Conservation (phyloP, 2,329 filamentous ascomycete genomes). For the Niveomyces coronatus region DNA sequence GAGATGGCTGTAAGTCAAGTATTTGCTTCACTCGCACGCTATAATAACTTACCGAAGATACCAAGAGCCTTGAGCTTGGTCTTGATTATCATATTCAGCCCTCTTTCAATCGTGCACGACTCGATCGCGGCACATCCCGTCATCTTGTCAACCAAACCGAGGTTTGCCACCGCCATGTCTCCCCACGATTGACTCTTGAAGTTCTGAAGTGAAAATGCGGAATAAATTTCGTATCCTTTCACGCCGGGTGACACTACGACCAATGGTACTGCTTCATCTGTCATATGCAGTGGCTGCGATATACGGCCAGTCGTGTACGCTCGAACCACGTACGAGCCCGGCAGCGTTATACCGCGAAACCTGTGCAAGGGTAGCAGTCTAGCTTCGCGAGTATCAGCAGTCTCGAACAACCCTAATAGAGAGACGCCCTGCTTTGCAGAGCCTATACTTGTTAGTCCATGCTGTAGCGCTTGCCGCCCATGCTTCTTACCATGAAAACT, state of each 20-base stretch:
- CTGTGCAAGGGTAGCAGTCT: not conserved
- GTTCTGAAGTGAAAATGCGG: conserved; percentile 54
- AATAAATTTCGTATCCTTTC: conserved; percentile 71
- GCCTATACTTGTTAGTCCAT: too few relatives aligned
- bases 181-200: conserved; percentile 35
- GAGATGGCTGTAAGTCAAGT: not conserved
- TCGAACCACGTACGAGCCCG: conserved; percentile 2
- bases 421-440: conserved; percentile 53
- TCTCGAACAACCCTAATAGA: conserved; percentile 26
- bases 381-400: not conserved
- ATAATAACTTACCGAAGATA: conserved; percentile 46
- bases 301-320: conserved; percentile 6
- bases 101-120: conserved; percentile 45
- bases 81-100: conserved; percentile 49
- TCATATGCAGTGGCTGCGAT: not conserved
- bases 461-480: too few relatives aligned
- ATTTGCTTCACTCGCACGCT: not conserved
- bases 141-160: conserved; percentile 83
- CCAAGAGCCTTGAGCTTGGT: conserved; percentile 73
- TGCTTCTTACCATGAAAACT: conserved; percentile 57
- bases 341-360: not conserved
- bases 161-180: conserved; percentile 48
- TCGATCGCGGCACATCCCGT: conserved; percentile 72
- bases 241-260: conserved; percentile 23
- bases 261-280: not conserved